Base-by-base conservation (phyloP, 2,329 filamentous ascomycete species). In the Didymella pinodella region DNA sequence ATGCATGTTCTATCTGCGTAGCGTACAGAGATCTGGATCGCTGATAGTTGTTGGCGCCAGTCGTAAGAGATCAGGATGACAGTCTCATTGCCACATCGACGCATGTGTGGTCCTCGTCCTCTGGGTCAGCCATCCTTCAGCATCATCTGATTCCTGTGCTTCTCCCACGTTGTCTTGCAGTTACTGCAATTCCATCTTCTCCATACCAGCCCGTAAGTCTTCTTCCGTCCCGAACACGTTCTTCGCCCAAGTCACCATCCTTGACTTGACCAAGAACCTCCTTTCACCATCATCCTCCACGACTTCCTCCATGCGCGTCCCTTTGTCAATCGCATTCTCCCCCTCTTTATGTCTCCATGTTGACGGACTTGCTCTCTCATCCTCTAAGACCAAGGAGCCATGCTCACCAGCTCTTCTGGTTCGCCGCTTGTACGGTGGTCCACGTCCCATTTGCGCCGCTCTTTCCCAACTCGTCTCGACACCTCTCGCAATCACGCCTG, bases 391-490 rank as follows among this genome's bases (percentile, higher is more conserved):
- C 43, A 69, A 48, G n/a, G 65, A 62, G 3, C 65, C 68, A 8
- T 70, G 61, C 18, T 72, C 65, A 0, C 64, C 67, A 22, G 61
- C 50, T 12, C 61, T 54, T 31, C 66, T 60, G 12, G 70, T 74
- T 6, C 69, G 51, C 7, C 64, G 55, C 45, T 53, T 47, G 46
- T 96, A 97, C 0, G 87, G 87, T 4, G 93, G 92, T 0, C 93
- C 94, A 45, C 87, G 84, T 0, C 91, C 91, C 66, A 90, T 81
- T 61, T 88, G 85, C 3, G 86, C 90, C 0, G 90, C 88, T 71
- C 89, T 91, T 59, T 86, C 83, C 95, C 95, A 99, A 0, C 88
- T 85, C 2, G 88, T 89, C 76, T 98, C 93, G 75, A 92, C 96
- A 1, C 92, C 93, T 48, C 86, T 83, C 0, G 92, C 92, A 63